Base-by-base conservation (phyloP, 179 eudicot species). In the Drosera spatulata region DNA sequence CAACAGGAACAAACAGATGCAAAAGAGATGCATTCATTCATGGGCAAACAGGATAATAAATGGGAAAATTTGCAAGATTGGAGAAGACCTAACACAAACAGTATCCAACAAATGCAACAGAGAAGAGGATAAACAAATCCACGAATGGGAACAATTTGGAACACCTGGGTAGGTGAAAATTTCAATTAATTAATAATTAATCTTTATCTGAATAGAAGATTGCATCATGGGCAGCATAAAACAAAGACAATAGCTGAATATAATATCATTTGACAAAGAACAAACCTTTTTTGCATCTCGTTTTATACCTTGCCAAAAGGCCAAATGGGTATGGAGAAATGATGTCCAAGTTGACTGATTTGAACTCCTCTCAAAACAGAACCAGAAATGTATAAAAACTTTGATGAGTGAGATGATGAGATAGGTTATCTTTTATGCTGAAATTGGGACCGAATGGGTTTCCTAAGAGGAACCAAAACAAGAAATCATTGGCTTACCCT, bases 401-500 rank as follows among this genome's bases (percentile, higher is more conserved):
- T 8, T 22, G 1, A 22, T 22, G 33, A 1, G 33, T 22, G 33
- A 6, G 43, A 61, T n/a, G 63, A 42, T 51, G 60, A 64, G 60
- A 57, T 56, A 47, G 59, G 33, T 22, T 47, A 41, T 15, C 51
- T 61, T 55, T 58, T 61, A 59, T 65, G 56, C 60, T 61, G 58
- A 14, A 53, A 51, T 46, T 37, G 7, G 53, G 44, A 66, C 69
- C 46, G 63, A 52, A 64, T 68, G 79, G 64, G 73, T 72, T 73
- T 75, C 63, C 80, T 81, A 72, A 73, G 70, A 74, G 59, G 61
- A 74, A 58, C 77, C 75, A 73, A 71, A 84, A 66, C 85, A 75
- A 76, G 78, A 78, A 72, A 50, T 78, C 80, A 74, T 74, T 77
- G 82, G 84, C 72, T 73, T 75, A 66, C 82, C 74, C 77, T 78